phyloP scores from a whole-genome alignment of 345 rosid species.

The Combretum micranthum region DNA sequence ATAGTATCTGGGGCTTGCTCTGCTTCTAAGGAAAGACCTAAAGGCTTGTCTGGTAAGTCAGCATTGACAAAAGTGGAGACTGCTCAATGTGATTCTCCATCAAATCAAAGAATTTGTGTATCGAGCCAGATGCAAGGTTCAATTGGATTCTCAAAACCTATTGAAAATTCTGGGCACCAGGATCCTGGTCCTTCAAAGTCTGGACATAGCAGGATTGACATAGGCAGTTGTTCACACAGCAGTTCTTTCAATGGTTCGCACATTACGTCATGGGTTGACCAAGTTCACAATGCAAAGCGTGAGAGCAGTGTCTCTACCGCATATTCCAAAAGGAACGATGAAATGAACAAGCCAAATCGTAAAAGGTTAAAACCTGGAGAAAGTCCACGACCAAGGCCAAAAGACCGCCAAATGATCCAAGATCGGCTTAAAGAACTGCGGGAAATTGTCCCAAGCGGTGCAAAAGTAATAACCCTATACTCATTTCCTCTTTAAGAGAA shows the following conservation, averaged over 20 bases:
- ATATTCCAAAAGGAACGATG: constrained; percentile 55
- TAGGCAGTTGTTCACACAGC: constrained; percentile 36
- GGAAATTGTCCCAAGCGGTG: constrained; percentile 89
- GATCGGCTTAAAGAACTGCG: constrained; percentile 98
- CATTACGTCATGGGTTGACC: constrained; percentile 74
- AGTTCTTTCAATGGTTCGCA: constrained; percentile 61
- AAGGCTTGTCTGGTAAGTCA: constrained; percentile 65
- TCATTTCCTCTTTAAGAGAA: not conserved
- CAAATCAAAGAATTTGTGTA: constrained; percentile 17
- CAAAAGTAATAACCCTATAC: constrained; percentile 47
- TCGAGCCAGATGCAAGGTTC: constrained; percentile 32
- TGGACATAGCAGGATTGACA: constrained; percentile 34
- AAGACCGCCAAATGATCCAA: constrained; percentile 98
- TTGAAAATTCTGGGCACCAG: constrained; percentile 27
- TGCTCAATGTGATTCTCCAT: constrained; percentile 36
- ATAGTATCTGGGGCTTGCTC: constrained; percentile 64
- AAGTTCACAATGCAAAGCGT: constrained; percentile 38
- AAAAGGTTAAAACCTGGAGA: constrained; percentile 89
- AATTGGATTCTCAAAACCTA: constrained; percentile 24
- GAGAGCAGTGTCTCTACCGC: constrained; percentile 47
- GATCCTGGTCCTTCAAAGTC: constrained; percentile 36
- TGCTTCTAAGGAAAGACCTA: constrained; percentile 54
- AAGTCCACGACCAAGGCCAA: constrained; percentile 93
- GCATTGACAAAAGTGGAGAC: constrained; percentile 58
- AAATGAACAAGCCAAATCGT: constrained; percentile 52